A percentile compares a stretch with the other conserved stretches of the same genome.
These are phyloP conservation scores for Auxenochlorella protothecoides DNA, from an alignment of 139 green algal species.

Conservation along the genomic window DNA sequence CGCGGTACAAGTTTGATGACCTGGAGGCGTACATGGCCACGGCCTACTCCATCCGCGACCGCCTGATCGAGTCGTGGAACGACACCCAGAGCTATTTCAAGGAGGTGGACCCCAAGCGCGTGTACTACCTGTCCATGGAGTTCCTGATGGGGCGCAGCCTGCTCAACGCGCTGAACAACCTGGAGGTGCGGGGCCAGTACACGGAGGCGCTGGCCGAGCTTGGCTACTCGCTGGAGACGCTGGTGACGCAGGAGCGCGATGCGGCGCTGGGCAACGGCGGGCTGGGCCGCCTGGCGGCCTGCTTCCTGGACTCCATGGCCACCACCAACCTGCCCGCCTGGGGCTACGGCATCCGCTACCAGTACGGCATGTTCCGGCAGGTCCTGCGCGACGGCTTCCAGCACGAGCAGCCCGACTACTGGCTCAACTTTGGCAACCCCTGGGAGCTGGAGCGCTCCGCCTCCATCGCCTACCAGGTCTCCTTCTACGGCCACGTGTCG, in stretches of 20 bases:
- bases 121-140: constrained; percentile 95
- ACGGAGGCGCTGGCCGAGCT: constrained; percentile 69
- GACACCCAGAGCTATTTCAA: constrained; percentile 95
- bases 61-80: constrained; percentile 97
- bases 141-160: constrained; percentile 97
- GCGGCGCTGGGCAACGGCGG: constrained; percentile 91
- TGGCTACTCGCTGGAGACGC: constrained; percentile 70
- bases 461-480: constrained; percentile 74
- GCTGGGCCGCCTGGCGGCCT: constrained; percentile 91
- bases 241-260: constrained; percentile 50
- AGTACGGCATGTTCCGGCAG: constrained; percentile 98
- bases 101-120: constrained; percentile 61
- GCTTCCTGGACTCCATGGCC: constrained; percentile 99
- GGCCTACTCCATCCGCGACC: constrained; percentile 76
- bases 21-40: constrained; percentile 90
- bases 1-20: constrained; percentile 88
- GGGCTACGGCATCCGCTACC: constrained; percentile 98
- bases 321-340: constrained; percentile 93
- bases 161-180: constrained; percentile 89
- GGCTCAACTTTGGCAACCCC: constrained; percentile 91
- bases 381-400: constrained; percentile 82
- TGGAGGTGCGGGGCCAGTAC: constrained; percentile 76
- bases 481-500: constrained; percentile 85
- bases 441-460: constrained; percentile 88
- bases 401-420: constrained; percentile 95